Percentiles rank a stretch among this genome's conserved stretches.
Conservation (phyloP, 139 green algal species). For the Auxenochlorella pyrenoidosa region DNA sequence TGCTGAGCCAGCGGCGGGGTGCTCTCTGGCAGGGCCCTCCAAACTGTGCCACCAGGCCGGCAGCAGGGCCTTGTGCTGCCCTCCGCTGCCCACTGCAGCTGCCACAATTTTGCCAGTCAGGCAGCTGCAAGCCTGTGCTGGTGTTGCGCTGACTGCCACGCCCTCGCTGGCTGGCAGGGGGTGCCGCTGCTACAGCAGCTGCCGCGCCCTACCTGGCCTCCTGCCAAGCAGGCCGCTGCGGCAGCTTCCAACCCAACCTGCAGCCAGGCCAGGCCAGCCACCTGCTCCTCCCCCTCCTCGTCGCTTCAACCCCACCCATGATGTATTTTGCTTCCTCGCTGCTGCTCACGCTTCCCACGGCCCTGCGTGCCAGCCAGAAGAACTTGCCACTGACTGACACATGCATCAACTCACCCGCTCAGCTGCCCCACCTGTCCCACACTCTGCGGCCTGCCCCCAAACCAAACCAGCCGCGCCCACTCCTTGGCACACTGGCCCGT, state of each 20-base stretch:
- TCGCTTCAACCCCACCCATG: not conserved
- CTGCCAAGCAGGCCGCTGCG: not conserved
- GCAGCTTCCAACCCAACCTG: not conserved
- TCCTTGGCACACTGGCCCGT: not conserved
- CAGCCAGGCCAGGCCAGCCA: not conserved
- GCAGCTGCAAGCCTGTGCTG: not conserved
- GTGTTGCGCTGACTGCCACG: too few relatives aligned
- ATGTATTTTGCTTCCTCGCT: conserved; percentile 9
- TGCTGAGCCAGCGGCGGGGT: too few relatives aligned
- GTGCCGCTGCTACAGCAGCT: not conserved
- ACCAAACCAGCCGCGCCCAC: not conserved
- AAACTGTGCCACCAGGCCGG: not conserved
- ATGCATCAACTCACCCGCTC: not conserved
- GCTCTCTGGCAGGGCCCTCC: not conserved
- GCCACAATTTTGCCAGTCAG: conserved; percentile 20
- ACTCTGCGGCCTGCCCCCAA: not conserved
- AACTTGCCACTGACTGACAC: not conserved
- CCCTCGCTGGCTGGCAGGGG: not conserved
- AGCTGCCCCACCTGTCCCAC: not conserved
- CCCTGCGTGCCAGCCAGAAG: not conserved
- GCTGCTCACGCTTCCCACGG: not conserved
- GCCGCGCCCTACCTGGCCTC: not conserved
- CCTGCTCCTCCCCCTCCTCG: not conserved
- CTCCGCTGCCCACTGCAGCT: not conserved
- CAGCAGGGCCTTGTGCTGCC: not conserved